phyloP scores from a whole-genome alignment of 108 stramenopile species.

The Nitzschia palea region DNA sequence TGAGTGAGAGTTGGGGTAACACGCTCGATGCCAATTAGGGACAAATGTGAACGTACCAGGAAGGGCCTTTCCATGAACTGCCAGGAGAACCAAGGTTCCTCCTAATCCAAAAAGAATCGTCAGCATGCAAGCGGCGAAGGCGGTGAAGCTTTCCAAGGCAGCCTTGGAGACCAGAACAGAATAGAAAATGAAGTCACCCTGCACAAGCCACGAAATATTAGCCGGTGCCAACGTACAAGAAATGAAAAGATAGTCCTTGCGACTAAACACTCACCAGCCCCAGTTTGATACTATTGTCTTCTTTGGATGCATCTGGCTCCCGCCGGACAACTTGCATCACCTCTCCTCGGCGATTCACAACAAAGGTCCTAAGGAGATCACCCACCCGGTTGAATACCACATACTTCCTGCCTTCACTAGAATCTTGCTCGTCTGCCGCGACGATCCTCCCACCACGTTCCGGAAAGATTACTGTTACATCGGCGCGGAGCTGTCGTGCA shows the following conservation, averaged over 20 bases:
- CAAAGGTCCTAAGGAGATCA: conserved; percentile 50
- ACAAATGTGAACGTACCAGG: conserved; percentile 42
- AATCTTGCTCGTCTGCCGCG: conserved; percentile 8
- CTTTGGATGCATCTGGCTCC: conserved; percentile 9
- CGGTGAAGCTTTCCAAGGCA: conserved; percentile 85
- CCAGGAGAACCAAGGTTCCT: conserved; percentile 85
- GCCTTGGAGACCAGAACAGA: conserved; percentile 92
- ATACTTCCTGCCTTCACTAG: conserved; percentile 30
- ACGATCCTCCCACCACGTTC: conserved; percentile 66
- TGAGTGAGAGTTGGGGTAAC: background rate
- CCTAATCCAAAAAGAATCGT: conserved; percentile 84
- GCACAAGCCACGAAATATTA: too few species aligned
- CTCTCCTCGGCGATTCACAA: conserved; percentile 54
- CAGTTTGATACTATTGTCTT: conserved; percentile 29
- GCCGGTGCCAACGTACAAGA: too few species aligned
- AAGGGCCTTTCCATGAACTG: conserved; percentile 84
- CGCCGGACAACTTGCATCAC: conserved; percentile 32
- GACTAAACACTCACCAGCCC: conserved; percentile 22
- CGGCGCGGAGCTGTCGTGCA: conserved; percentile 42
- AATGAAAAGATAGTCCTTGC: too few species aligned
- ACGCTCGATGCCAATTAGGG: background rate
- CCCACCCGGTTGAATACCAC: conserved; percentile 56
- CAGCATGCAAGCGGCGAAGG: conserved; percentile 86
- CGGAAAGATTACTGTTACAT: conserved; percentile 62
- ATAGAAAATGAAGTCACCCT: conserved; percentile 97